These are phyloP conservation scores for Blastomyces percursus DNA, from an alignment of 2,329 filamentous ascomycete genomes.

Conservation along the genomic window DNA sequence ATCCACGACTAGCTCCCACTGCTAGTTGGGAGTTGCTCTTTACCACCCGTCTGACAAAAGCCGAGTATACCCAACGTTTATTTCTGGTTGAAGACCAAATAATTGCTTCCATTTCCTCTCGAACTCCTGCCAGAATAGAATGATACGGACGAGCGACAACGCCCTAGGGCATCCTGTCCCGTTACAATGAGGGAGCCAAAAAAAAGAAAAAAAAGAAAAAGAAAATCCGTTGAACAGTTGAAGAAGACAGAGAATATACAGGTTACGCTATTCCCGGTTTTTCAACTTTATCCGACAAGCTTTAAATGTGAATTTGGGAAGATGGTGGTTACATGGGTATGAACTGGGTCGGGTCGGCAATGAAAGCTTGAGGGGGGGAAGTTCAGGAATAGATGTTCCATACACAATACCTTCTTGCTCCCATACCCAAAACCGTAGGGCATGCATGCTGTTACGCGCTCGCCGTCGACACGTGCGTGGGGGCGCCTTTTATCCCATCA, in stretches of 20 bases:
- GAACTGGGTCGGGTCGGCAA: not conserved
- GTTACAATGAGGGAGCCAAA: not conserved
- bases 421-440: not conserved
- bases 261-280: not conserved
- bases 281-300: not conserved
- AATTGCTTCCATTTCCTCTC: not conserved
- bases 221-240: not conserved
- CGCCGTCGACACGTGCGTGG: not conserved
- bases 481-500: not conserved
- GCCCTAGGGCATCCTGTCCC: not conserved
- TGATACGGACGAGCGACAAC: not conserved
- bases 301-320: not conserved
- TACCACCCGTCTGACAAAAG: not conserved
- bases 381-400: not conserved
- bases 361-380: not conserved
- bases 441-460: not conserved
- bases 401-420: not conserved
- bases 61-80: not conserved
- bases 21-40: not conserved
- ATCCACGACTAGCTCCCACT: not conserved
- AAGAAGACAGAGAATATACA: not conserved
- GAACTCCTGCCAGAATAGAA: not conserved
- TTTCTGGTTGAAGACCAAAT: not conserved
- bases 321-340: not conserved
- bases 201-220: not conserved